Evolutionary conservation across 83 land plant genomes (phyloP), one percentile per base, ranked within the genome.

Genomic region (Diphasiastrum complanatum): DNA sequence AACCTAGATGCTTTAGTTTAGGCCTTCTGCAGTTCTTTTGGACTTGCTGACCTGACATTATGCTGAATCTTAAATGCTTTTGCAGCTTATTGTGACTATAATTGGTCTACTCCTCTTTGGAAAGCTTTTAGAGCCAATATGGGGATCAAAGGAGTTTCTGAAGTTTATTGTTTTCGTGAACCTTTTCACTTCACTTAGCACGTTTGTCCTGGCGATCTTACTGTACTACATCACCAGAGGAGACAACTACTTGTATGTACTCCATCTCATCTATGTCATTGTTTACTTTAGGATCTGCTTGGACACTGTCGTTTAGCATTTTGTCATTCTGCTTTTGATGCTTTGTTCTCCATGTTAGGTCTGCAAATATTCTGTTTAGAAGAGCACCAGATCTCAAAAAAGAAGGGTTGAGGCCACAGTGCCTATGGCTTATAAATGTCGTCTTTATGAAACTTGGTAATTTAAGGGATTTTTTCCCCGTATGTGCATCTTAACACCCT

Each of bases 71-170:
- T 26, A 4, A 29, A 28, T 33, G 10, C 49, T 67, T 14, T 47
- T 49, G 63, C 74, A 86, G 97, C 60, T 86, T 48, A 48, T 79
- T 41, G 33, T 78, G 43, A 83, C 87, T 78, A 70, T 75, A 5
- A 38, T 78, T 48, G 84, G 96, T 48, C 74, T 92, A 11, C 81
- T 92, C 59, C 72, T 85, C 32, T 55, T 78, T 51, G 92, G 99
- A 68, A 93, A 73, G 54, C 52, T 81, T 59, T 79, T 89, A 40
- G 91, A 89, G 65, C 99, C 99, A 22, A 37, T 93, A 48, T 89
- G 99, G 96, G 91, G 91, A 22, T 60, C 90, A 30, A 81, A 65
- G 64, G 99, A 88, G 70, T 85, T 93, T 64, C 28, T 89, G 56
- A 85, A 89, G 77, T 93, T 89, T 70, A 78, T 93, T 49, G 59